These are phyloP conservation scores for Lecanicillium sp. DNA, from an alignment of 2,329 filamentous ascomycete genomes.

Conservation along the genomic window DNA sequence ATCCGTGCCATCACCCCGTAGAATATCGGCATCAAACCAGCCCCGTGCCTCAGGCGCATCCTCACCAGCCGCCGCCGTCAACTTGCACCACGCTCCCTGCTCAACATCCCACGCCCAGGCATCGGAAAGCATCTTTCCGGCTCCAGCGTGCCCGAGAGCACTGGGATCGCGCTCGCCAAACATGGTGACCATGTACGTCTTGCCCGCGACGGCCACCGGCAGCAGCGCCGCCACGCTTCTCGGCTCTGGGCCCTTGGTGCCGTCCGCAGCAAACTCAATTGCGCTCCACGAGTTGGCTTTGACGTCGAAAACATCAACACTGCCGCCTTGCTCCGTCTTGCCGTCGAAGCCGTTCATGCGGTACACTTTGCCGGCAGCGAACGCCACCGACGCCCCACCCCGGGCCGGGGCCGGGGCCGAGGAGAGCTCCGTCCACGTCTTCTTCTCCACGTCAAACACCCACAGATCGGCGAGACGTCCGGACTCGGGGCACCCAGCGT, in stretches of 20 bases:
- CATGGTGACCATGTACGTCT: conserved; percentile 28
- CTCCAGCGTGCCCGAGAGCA: conserved; percentile 32
- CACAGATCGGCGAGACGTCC: conserved; percentile 55
- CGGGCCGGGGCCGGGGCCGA: conserved; percentile 45
- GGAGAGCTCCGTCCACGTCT: conserved; percentile 45
- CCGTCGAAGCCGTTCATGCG: conserved; percentile 62
- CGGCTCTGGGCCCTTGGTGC: conserved; percentile 24
- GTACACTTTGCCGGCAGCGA: conserved; percentile 37
- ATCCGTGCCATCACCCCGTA: conserved; percentile 14
- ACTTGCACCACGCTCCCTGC: conserved; percentile 23
- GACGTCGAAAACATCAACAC: conserved; percentile 41
- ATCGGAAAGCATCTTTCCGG: conserved; percentile 35
- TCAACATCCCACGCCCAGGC: conserved; percentile 35
- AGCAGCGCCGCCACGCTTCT: conserved; percentile 28
- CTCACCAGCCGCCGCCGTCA: conserved; percentile 14
- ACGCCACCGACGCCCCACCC: conserved; percentile 43
- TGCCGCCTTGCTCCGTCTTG: conserved; percentile 50
- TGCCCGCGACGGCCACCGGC: conserved; percentile 17
- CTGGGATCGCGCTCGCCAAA: conserved; percentile 36
- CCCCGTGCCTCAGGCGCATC: conserved; percentile 28
- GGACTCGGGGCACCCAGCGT: conserved; percentile 54
- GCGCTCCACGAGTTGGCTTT: conserved; percentile 22
- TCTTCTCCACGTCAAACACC: conserved; percentile 44
- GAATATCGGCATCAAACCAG: conserved; percentile 35
- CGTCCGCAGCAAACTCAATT: conserved; percentile 22